Conservation (phyloP, 345 rosid genomes). For the Bretschneidera sinensis region DNA sequence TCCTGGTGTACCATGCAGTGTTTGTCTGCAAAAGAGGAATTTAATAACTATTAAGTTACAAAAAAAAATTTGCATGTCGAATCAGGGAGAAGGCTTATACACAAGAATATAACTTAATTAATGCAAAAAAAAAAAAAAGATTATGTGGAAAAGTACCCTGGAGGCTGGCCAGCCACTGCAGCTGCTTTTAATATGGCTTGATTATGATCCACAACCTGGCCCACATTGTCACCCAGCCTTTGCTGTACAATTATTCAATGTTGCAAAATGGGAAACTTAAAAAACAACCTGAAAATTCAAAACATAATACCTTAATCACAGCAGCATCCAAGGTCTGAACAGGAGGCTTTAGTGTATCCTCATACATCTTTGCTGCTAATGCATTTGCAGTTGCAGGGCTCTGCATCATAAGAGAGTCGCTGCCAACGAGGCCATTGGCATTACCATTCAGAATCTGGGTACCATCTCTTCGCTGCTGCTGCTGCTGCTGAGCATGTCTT, state of each 20-base stretch:
- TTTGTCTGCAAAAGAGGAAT: slow-evolving; percentile 30
- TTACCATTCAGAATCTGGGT: slow-evolving; percentile 28
- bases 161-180: slow-evolving; percentile 37
- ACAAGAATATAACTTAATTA: neutral
- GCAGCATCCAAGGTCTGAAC: slow-evolving; percentile 39
- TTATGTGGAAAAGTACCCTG: slow-evolving; percentile 29
- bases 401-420: slow-evolving; percentile 35
- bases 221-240: slow-evolving; percentile 34
- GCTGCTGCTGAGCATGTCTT: slow-evolving; percentile 39
- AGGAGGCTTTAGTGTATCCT: slow-evolving; percentile 52
- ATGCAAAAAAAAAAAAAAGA: too few species aligned
- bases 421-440: slow-evolving; percentile 21
- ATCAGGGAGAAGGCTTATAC: slow-evolving; percentile 1
- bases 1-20: slow-evolving; percentile 34
- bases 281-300: neutral
- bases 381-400: slow-evolving; percentile 36
- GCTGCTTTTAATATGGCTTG: slow-evolving; percentile 42
- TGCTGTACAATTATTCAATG: slow-evolving; percentile 29
- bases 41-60: slow-evolving; percentile 3
- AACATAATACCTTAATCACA: slow-evolving; percentile 37
- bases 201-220: slow-evolving; percentile 47
- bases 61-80: neutral
- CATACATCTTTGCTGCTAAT: slow-evolving; percentile 41
- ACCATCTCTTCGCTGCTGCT: slow-evolving; percentile 37
- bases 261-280: slow-evolving; percentile 6